Evolutionary conservation across 2,329 filamentous ascomycete genomes (phyloP), one percentile per base, ranked within the genome.

Genomic region (Amphichorda felina): DNA sequence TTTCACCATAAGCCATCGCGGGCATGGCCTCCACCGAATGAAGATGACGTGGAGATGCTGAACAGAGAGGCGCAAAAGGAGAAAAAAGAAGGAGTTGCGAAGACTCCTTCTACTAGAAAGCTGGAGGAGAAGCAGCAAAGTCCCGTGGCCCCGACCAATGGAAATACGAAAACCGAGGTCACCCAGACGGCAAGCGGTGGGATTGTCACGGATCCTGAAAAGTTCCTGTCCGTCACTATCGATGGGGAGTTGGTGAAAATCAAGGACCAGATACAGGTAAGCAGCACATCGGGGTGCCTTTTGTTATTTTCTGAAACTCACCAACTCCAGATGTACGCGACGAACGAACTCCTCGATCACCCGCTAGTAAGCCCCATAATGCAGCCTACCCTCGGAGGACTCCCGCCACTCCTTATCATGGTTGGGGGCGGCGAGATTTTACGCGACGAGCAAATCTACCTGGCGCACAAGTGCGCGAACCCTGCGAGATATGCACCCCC

Each of bases 391-490:
- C 69, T 98, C 0, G 91, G 91, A 29, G 91, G 91, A 0, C 68
- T 98, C 4, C 88, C 88, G 0, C 91, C 91, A 0, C 61, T 96
- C 19, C 68, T 94, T 5, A 81, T 98, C 30, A 75, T 94, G 51
- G 79, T 81, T 1, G 91, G 89, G 4, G 88, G 89, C 5, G 88
- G 83, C 1, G 91, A 98, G 54, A 70, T 93, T 34, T 67, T 98
- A 14, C 76, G 86, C 10, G 91, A 98, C 48, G 91, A 98, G 57
- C 91, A 96, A 51, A 84, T 96, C 35, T 95, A 94, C 43, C 51
- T 96, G 11, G 91, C 89, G 0, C 91, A 98, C 57, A 96, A 96
- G 57, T 88, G 85, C 29, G 88, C 91, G 10, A 77, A 93, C 44
- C 91, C 91, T 0, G 54, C 69, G 17, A 72, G 75, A 40, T 96